phyloP scores from a whole-genome alignment of 1,284 basidiomycete genomes.

The Lentinula novae-zelandiae region DNA sequence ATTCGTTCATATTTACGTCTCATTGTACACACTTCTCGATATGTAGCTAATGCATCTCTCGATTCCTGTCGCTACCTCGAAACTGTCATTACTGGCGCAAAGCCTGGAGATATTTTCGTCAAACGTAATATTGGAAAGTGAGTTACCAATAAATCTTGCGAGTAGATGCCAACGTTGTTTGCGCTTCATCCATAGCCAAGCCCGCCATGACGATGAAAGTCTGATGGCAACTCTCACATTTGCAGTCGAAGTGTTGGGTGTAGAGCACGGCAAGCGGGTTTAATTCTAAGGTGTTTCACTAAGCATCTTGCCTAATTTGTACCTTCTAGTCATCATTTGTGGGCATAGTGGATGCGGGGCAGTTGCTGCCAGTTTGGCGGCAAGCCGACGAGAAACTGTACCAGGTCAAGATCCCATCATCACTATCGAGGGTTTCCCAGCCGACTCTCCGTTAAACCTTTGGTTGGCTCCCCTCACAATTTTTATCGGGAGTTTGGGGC shows the following conservation, averaged over 20 bases:
- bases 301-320: conserved; percentile 29
- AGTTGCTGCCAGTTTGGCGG: conserved; percentile 53
- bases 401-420: conserved; percentile 30
- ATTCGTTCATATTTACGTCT: too few species aligned
- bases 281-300: conserved; percentile 22
- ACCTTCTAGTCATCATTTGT: conserved; percentile 30
- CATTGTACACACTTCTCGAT: too few species aligned
- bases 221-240: conserved; percentile 78
- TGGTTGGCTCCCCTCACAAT: conserved; percentile 74
- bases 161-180: background rate
- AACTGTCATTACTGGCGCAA: conserved; percentile 33
- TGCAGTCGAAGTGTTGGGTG: conserved; percentile 74
- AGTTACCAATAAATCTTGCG: conserved; percentile 12
- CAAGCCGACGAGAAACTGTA: conserved; percentile 6
- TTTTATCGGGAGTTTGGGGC: conserved; percentile 48
- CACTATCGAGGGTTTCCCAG: conserved; percentile 9
- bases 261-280: conserved; percentile 68
- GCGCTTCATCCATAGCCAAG: conserved; percentile 54
- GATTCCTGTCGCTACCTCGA: too few species aligned
- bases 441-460: conserved; percentile 47
- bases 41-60: too few species aligned
- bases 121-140: conserved; percentile 46
- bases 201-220: conserved; percentile 76
- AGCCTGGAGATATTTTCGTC: conserved; percentile 43
- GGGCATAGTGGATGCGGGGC: conserved; percentile 85